These are phyloP conservation scores for Arthrobotrys conoides DNA, from an alignment of 2,329 filamentous ascomycete species.

Conservation along the genomic window DNA sequence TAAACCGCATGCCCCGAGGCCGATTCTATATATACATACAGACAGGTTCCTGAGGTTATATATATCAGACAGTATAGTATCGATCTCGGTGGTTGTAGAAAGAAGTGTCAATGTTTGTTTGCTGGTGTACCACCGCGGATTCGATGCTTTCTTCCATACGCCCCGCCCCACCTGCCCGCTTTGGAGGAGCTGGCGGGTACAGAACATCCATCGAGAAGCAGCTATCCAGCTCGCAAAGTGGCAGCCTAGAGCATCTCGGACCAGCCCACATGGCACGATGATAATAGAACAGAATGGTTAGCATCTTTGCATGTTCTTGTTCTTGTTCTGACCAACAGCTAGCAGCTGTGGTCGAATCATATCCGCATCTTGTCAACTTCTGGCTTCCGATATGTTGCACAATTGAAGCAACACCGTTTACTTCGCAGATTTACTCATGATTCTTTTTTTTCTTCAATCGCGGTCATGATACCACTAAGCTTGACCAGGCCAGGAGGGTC, in stretches of 20 bases:
- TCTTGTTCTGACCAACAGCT: neutral
- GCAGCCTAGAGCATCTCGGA: slow-evolving; percentile 44
- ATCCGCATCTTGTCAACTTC: slow-evolving; percentile 7
- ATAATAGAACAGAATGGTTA: neutral
- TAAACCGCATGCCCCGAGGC: slow-evolving; percentile 38
- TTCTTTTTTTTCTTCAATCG: too few relatives aligned
- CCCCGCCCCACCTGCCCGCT: slow-evolving; percentile 51
- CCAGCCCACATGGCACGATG: neutral
- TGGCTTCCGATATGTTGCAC: slow-evolving; percentile 34
- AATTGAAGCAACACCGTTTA: neutral
- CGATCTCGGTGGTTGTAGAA: neutral
- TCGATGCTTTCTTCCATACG: slow-evolving; percentile 27
- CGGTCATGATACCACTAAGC: neutral
- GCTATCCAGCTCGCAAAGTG: slow-evolving; percentile 42
- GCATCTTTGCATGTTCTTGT: neutral
- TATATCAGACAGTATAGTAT: neutral
- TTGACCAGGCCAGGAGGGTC: too few relatives aligned
- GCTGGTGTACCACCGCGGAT: slow-evolving; percentile 27
- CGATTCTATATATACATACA: neutral
- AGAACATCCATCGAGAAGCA: slow-evolving; percentile 39
- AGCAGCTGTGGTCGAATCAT: slow-evolving; percentile 27
- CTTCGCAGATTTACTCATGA: too few relatives aligned
- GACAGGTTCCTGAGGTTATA: neutral
- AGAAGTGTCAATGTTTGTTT: too few relatives aligned
- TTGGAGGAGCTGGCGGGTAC: slow-evolving; percentile 44